A percentile compares a stretch with the other conserved stretches of the same genome.
phyloP scores from a whole-genome alignment of 164 flowering plant genomes.

The Vitis vinifera region DNA sequence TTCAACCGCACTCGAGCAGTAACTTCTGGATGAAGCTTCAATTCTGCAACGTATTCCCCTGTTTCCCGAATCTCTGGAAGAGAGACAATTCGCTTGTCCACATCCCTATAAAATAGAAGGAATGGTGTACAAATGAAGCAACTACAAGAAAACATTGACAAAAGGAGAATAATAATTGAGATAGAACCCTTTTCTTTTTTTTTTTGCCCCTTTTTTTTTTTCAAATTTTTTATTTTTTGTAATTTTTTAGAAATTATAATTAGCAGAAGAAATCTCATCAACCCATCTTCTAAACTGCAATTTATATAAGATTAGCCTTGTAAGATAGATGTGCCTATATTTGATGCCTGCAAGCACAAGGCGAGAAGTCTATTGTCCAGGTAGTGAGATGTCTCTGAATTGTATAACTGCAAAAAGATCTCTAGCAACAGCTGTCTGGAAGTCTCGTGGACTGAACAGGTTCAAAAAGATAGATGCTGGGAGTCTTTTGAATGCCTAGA shows the following conservation, averaged over 20 bases:
- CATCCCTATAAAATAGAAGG: conserved; percentile 57
- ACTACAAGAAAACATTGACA: no score
- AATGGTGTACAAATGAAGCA: not conserved
- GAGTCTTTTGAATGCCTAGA: not conserved
- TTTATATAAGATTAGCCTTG: no score
- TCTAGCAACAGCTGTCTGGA: not conserved
- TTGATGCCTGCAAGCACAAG: no score
- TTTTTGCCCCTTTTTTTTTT: no score
- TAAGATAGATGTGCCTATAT: no score
- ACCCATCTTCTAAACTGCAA: no score
- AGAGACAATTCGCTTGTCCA: conserved; percentile 73
- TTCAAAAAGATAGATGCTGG: not conserved
- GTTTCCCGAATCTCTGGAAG: conserved; percentile 93
- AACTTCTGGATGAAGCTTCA: conserved; percentile 94
- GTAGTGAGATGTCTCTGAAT: not conserved
- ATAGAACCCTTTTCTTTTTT: no score
- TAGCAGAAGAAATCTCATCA: no score
- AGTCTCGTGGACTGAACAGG: not conserved
- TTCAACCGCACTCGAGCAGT: conserved; percentile 72
- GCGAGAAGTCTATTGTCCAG: not conserved
- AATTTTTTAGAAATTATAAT: no score
- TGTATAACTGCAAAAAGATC: not conserved
- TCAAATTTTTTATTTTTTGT: no score
- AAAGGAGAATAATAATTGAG: no score
- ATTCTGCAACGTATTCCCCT: conserved; percentile 87